Conservation (phyloP, 106 monocot genomes). For the Dendrobium catenatum region DNA sequence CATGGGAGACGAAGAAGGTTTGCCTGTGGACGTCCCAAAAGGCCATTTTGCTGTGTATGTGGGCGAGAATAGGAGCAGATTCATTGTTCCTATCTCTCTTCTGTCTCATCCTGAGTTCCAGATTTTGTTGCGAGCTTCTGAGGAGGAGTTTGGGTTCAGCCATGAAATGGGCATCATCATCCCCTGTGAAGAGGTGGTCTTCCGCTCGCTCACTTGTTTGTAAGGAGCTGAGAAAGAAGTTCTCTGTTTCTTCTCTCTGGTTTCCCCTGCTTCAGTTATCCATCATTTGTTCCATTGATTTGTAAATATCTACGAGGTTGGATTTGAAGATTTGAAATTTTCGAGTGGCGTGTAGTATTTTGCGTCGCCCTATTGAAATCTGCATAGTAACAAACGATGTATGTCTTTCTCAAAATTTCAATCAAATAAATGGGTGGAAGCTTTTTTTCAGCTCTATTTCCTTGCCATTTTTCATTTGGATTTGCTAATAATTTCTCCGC, state of each 20-base stretch:
- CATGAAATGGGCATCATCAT: constrained; percentile 52
- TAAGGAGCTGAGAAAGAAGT: background rate
- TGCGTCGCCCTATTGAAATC: background rate
- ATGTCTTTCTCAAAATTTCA: no score
- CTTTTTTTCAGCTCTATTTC: no score
- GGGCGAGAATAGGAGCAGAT: constrained; percentile 44
- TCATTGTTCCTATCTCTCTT: constrained; percentile 46
- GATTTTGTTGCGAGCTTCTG: constrained; percentile 27
- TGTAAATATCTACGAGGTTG: background rate
- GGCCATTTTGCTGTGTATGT: constrained; percentile 58
- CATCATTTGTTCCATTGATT: background rate
- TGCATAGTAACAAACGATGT: no score
- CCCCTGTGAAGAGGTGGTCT: constrained; percentile 53
- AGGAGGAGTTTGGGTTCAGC: constrained; percentile 65
- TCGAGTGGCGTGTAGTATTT: background rate
- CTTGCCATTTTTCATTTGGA: no score
- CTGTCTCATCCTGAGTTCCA: constrained; percentile 40
- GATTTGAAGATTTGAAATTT: background rate
- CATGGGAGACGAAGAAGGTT: constrained; percentile 8
- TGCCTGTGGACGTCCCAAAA: constrained; percentile 41
- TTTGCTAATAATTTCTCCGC: no score
- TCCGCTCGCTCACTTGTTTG: constrained; percentile 39
- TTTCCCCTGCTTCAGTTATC: background rate
- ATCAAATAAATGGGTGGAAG: no score
- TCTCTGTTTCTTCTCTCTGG: background rate